Evolutionary conservation across 768 basidiomycete genomes (phyloP), one percentile per base, ranked within the genome.

Genomic region (Boletus rufocinnamomeus): DNA sequence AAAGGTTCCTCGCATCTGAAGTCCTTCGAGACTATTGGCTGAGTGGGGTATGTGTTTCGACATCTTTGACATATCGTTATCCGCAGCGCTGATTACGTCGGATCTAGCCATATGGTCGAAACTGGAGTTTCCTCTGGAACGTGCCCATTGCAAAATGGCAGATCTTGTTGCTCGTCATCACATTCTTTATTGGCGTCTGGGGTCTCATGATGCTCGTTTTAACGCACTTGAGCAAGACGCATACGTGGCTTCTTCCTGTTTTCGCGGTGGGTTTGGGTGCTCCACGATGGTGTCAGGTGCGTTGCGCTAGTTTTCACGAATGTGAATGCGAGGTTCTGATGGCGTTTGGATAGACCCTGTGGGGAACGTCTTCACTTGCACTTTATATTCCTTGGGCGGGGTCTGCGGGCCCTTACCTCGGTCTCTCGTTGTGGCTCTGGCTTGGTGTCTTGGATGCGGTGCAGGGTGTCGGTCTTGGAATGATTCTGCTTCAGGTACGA

Each of bases 311-410:
- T 23, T 41, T 58, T 38, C 23, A 34, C 13, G 11, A 16, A 32
- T n/a, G 21, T 14, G 17, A 8, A 19, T 23, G 32, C 16, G 37
- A 34, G 16, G 8, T 41, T 6, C 23, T 69, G 52, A 60, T 32
- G 45, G 9, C 38, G 43, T 53, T 55, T 59, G 55, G 23, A 28
- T 54, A 86, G 84, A 96, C 95, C 85, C 76, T 95, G 48, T 97
- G 95, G 95, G 94, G 95, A 66, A 95, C 93, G 10, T 96, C 94
- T 6, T 94, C 93, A 34, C 82, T 97, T 45, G 95, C 92, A 5
- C 76, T 95, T 17, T 97, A 96, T 70, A 88, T 97, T 58, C 93
- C 95, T 6, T 97, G 95, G 95, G 95, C 90, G 3, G 93, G 95
- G 13, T 69, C 69, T 13, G 85, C 81, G 4, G 95, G 95, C 19